Evolutionary conservation across 305 asterid genomes (phyloP).

Genomic region (Fraxinus albicans): DNA sequence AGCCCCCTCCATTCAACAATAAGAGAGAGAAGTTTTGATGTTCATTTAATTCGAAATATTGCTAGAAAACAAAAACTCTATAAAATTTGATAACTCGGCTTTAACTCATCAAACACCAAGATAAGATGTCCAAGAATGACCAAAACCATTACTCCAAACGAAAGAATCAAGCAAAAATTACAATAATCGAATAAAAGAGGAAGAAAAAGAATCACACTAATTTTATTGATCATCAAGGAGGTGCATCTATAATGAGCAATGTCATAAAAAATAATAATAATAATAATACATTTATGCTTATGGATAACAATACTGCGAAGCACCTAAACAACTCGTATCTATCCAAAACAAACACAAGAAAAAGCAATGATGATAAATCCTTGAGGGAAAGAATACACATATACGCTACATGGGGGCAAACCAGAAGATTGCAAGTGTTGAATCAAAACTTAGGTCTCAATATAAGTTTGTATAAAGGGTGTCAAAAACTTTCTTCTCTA

Average conservation of each 20-base stretch:
- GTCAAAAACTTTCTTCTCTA: constrained; percentile 25
- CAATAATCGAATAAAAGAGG: neutral
- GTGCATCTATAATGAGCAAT: neutral
- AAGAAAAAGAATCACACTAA: neutral
- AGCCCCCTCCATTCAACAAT: neutral
- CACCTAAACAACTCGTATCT: neutral
- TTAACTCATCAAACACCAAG: neutral
- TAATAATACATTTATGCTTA: neutral
- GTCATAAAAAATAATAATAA: neutral
- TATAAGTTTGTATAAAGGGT: constrained; percentile 22
- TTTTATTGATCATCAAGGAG: neutral
- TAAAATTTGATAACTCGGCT: neutral
- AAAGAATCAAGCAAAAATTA: neutral
- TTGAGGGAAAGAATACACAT: constrained; percentile 41
- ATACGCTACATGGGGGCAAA: constrained; percentile 34
- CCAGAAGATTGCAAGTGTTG: constrained; percentile 29
- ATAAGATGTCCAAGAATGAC: neutral
- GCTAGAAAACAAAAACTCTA: neutral
- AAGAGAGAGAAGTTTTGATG: neutral
- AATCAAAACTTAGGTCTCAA: constrained; percentile 24
- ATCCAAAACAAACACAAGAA: neutral
- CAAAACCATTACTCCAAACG: neutral
- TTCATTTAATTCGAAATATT: too few species aligned
- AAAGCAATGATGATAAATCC: constrained; percentile 24
- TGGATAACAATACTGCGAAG: neutral